Base-by-base conservation (phyloP, 768 basidiomycete genomes). In the Filobasidium floriforme region DNA sequence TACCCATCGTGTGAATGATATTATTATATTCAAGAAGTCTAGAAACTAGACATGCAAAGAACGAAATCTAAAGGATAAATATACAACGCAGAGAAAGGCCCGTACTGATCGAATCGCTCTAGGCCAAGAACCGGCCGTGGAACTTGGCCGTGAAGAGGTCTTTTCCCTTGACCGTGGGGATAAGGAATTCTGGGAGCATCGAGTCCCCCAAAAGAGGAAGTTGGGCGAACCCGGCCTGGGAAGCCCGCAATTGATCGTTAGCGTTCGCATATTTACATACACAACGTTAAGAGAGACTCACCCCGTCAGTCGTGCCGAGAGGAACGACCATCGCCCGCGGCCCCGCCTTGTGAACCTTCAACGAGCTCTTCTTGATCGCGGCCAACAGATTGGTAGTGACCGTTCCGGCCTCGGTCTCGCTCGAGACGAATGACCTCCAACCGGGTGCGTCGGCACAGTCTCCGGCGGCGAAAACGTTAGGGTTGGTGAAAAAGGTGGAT, bases 301-400 rank as follows among this genome's bases (percentile, higher is more conserved):
- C 54, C 22, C 67, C 67, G 59, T 26, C 44, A 1, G 41, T 46
- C 32, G 55, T 37, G 46, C 67, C 67, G 11, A 52, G 26, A 22
- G 67, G 67, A 1, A 68, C 57, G 55, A 68, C 44, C 57, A 68
- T 63, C 11, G 59, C 62, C 22, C 67, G 15, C 29, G 52, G 43
- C 0, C 67, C 67, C 1, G 67, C 54, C 37, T 63, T 63, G 51
- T 68, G 67, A 14, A 60, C 60, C 67, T 64, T 63, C 59, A 64
- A 37, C 10, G 61, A n/a, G 4, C 41, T 18, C n/a, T 41, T 55
- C 37, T 28, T 26, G 19, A 63, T 37, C 18, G 11, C 26, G 10
- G 67, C 55, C 9, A 59, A 5, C 12, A 89, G 84, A 0, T 72
- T 75, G n/a, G 60, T 57, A 15, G 73, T 70, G 44, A 66, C 43